Evolutionary conservation across 2,329 filamentous ascomycete species (phyloP), one percentile per base, ranked within the genome.

Genomic region (Colletotrichum sp.): DNA sequence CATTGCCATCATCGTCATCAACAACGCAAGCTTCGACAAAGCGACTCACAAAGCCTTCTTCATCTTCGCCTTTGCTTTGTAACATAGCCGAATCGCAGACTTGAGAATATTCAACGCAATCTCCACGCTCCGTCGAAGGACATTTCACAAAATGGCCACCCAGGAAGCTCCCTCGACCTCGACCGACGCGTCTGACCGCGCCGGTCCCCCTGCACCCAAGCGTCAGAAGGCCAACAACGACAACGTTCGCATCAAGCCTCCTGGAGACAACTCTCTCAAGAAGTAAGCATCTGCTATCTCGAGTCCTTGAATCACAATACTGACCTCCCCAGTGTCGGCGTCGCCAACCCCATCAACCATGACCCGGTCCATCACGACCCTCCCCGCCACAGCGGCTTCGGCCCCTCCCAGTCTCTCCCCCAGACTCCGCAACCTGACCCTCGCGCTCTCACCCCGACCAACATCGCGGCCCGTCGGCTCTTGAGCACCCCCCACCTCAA

Each of bases 251-350:
- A 13, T 22, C 44, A 52, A 52, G 2, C 4, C 44, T 2, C 0
- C n/a, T 49, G n/a, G 44, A 52, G 11, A 52, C n/a, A 52, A 52
- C 44, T 22, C 9, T 52, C 11, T 22, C 44, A 52, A 49, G 8
- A 49, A 52, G 44, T 52, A 52, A 22, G 44, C 11, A 5, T 2
- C 0, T 1, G 11, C 3, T 22, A 22, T 52, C 0, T 22, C 6
- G 0, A 13, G n/a, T 13, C 0, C 1, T 0, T 1, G 4, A 52
- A 52, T 52, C n/a, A 3, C 4, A 8, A 52, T 13, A 22, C 6
- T 49, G n/a, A 52, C n/a, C 0, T 52, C 19, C 2, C 3, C n/a
- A 52, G 44, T 4, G 44, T 22, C 11, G 11, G 44, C 44, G 44
- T 22, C 2, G 6, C n/a, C n/a, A 52, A 22, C 11, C 2, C 11